Base-by-base conservation (phyloP, 192 early-diverging fungal genomes). In the Phlyctochytrium arcticum region DNA sequence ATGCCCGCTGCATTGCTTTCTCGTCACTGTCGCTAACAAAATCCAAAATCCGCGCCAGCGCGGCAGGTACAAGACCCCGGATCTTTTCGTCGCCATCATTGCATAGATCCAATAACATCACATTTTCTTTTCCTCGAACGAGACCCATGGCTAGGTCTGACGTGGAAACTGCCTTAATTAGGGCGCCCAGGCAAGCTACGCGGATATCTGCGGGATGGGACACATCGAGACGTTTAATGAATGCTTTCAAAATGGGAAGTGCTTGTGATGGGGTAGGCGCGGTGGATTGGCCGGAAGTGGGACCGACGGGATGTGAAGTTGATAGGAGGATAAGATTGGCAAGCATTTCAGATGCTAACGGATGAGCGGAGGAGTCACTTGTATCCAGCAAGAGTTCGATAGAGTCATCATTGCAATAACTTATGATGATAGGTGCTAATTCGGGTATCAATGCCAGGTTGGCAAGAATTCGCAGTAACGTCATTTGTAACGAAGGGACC, bases 1-100 rank as follows among this genome's bases (percentile, higher is more conserved):
- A 32, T 30, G 60, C 61, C n/a, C 39, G 54, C 33, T 56, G 44
- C 1, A 70, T 60, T 10, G 60, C 60, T 34, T 42, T 42, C 10
- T 56, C 49, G 26, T 70, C 35, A 4, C 27, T 60, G 26, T 24
- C 17, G 15, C 32, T 47, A 3, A 71, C 36, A 24, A 31, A 60
- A 35, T 62, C 71, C 32, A 67, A 50, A n/a, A 68, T 36, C 3
- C 65, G 64, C 9, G 50, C 57, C 17, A 72, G 60, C 9, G 65
- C 65, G 6, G 53, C 65, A 6, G 71, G 71, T 4, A 67, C 64
- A 1, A 72, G 60, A 21, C 29, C 39, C 9, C 37, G 32, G 31
- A 71, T 26, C 33, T 49, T 47, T 15, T 54, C 56, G 36, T 60
- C 42, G 26, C 17, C 2, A 24, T 62, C 61, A 23, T 21, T 32